Conservation (phyloP, 2,329 filamentous ascomycete genomes). For the Didymosphaeria variabile region DNA sequence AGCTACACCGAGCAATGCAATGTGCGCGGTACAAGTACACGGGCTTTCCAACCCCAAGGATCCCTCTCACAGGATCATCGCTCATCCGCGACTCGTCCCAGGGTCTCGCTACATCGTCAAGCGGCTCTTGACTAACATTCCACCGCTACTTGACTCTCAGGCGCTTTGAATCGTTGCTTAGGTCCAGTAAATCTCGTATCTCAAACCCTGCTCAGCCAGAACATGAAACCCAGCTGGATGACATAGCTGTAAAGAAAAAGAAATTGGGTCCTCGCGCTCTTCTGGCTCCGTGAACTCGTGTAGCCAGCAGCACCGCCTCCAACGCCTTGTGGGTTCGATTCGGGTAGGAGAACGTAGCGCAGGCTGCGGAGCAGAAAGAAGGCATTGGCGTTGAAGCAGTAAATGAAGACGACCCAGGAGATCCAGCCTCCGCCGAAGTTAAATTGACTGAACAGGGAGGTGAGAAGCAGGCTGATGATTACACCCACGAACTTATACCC, state of each 20-base stretch:
- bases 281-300: conserved; percentile 80
- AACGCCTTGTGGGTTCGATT: conserved; percentile 53
- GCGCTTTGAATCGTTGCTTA: neutral
- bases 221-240: conserved; percentile 95
- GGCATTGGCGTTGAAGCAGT: conserved; percentile 92
- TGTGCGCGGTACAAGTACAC: neutral
- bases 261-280: conserved; percentile 44
- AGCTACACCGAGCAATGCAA: neutral
- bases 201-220: conserved; percentile 66
- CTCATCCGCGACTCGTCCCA: neutral
- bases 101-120: neutral
- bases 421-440: conserved; percentile 87
- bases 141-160: neutral
- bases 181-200: too few relatives aligned
- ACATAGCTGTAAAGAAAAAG: conserved; percentile 76
- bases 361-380: conserved; percentile 94
- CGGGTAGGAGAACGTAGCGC: conserved; percentile 93
- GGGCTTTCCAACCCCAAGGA: neutral
- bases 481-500: conserved; percentile 99
- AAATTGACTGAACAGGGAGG: conserved; percentile 69
- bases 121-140: neutral
- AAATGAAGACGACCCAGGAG: conserved; percentile 87
- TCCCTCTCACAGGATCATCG: neutral
- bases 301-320: conserved; percentile 63
- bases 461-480: conserved; percentile 83